phyloP scores from a whole-genome alignment of 1,284 basidiomycete genomes.

The Papiliotrema nemorosa region DNA sequence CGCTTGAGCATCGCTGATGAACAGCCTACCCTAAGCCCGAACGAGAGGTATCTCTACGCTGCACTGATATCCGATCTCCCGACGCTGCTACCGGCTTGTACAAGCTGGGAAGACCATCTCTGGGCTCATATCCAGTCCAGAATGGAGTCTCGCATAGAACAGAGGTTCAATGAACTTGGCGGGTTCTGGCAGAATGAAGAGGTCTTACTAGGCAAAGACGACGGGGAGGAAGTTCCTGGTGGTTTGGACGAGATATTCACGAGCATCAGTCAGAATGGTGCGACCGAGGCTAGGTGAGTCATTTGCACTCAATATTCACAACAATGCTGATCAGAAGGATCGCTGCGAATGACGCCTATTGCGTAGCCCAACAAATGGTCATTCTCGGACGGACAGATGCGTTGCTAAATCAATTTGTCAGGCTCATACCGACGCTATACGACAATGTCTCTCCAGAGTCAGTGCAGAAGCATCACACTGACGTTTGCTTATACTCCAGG shows the following conservation, averaged over 20 bases:
- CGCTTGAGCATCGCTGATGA: neutral
- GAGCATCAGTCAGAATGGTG: slow-evolving; percentile 33
- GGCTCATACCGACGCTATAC: slow-evolving; percentile 53
- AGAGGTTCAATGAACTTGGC: slow-evolving; percentile 40
- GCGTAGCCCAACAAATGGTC: slow-evolving; percentile 67
- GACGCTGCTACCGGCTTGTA: slow-evolving; percentile 70
- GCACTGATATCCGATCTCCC: slow-evolving; percentile 78
- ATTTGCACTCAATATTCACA: neutral
- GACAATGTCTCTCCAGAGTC: slow-evolving; percentile 44
- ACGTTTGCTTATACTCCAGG: too few species aligned
- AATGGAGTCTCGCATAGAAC: slow-evolving; percentile 61
- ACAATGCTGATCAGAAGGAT: slow-evolving; percentile 51
- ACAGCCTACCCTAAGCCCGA: slow-evolving; percentile 64
- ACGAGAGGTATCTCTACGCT: slow-evolving; percentile 82
- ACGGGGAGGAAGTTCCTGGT: slow-evolving; percentile 30
- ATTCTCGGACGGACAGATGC: slow-evolving; percentile 69
- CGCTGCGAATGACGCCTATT: slow-evolving; percentile 71
- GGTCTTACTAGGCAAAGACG: slow-evolving; percentile 25
- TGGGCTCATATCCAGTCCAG: slow-evolving; percentile 87
- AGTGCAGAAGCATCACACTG: neutral
- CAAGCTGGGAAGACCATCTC: slow-evolving; percentile 89
- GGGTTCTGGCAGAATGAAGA: slow-evolving; percentile 48
- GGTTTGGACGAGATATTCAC: slow-evolving; percentile 46
- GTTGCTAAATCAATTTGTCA: slow-evolving; percentile 70
- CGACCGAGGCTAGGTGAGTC: slow-evolving; percentile 41